phyloP scores from a whole-genome alignment of 2,329 filamentous ascomycete species.

The Colletotrichum sp. region DNA sequence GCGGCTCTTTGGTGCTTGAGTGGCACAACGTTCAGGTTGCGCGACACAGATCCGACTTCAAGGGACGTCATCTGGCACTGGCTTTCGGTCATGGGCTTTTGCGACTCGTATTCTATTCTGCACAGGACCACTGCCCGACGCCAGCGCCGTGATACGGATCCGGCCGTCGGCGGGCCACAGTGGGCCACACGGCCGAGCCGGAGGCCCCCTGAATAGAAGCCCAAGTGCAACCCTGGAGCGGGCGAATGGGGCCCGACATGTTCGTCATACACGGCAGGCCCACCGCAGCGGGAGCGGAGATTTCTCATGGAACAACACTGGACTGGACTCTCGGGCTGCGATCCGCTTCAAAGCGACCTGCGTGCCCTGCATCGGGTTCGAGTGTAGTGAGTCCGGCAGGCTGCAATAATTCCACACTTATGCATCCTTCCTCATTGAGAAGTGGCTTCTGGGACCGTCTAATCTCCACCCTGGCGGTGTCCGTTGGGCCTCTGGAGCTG shows the following conservation, averaged over 20 bases:
- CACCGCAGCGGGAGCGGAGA: slow-evolving; percentile 12
- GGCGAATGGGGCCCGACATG: slow-evolving; percentile 1
- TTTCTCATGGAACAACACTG: neutral
- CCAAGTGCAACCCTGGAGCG: slow-evolving; percentile 2
- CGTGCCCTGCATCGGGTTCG: neutral
- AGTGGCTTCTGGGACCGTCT: neutral
- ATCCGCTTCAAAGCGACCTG: neutral
- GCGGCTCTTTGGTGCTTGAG: slow-evolving; percentile 1
- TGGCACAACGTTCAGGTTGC: neutral
- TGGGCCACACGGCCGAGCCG: neutral
- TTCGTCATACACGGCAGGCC: slow-evolving; percentile 9
- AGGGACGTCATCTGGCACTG: neutral
- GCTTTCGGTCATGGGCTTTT: neutral
- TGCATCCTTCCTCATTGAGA: neutral
- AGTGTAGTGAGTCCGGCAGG: neutral
- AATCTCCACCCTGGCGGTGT: neutral
- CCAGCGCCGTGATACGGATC: neutral
- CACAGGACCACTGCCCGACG: neutral
- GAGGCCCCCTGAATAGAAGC: neutral
- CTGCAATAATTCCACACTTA: neutral
- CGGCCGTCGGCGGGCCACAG: neutral
- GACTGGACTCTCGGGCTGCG: neutral
- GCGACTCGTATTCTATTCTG: neutral
- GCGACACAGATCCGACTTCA: neutral
- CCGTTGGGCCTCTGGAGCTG: neutral